These are phyloP conservation scores for Saururus chinensis DNA, from an alignment of 164 flowering plant genomes.

Conservation along the genomic window DNA sequence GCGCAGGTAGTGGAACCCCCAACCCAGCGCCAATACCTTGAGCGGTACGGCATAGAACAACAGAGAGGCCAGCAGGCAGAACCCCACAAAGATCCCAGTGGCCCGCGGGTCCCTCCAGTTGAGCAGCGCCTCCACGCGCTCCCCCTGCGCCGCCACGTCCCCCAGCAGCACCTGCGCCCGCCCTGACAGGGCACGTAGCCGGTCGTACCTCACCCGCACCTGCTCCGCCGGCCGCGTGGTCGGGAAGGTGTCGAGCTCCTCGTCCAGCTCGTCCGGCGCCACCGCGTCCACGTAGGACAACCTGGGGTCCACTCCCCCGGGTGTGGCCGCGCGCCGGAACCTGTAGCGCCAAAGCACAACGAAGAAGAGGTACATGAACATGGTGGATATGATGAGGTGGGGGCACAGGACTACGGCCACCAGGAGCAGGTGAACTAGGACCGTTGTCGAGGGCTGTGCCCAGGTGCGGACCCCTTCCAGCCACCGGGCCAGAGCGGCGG, in stretches of 20 bases:
- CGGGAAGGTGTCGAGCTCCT: constrained; percentile 85
- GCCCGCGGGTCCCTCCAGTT: constrained; percentile 96
- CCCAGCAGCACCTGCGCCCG: constrained; percentile 78
- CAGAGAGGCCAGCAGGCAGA: constrained; percentile 56
- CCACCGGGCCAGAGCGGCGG: constrained; percentile 53
- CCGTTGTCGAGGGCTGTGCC: constrained; percentile 68
- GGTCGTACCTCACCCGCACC: constrained; percentile 64
- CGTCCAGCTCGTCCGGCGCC: constrained; percentile 74
- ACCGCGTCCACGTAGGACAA: constrained; percentile 61
- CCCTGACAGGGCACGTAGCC: constrained; percentile 72
- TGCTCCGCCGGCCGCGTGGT: constrained; percentile 41
- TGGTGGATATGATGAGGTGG: constrained; percentile 58
- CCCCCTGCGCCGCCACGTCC: constrained; percentile 88
- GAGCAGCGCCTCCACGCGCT: constrained; percentile 72
- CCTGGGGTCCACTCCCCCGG: constrained; percentile 46
- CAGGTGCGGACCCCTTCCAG: constrained; percentile 66
- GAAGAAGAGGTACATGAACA: constrained; percentile 70
- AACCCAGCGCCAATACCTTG: constrained; percentile 38
- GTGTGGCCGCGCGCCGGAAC: constrained; percentile 25
- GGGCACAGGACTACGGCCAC: constrained; percentile 58
- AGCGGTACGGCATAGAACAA: constrained; percentile 67
- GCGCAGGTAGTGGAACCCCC: constrained; percentile 68
- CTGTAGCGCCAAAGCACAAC: constrained; percentile 41
- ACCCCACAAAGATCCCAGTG: constrained; percentile 65
- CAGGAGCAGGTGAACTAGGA: constrained; percentile 53